These are phyloP conservation scores for Dalbergia cultrata DNA, from an alignment of 306 rosid genomes.

Conservation along the genomic window DNA sequence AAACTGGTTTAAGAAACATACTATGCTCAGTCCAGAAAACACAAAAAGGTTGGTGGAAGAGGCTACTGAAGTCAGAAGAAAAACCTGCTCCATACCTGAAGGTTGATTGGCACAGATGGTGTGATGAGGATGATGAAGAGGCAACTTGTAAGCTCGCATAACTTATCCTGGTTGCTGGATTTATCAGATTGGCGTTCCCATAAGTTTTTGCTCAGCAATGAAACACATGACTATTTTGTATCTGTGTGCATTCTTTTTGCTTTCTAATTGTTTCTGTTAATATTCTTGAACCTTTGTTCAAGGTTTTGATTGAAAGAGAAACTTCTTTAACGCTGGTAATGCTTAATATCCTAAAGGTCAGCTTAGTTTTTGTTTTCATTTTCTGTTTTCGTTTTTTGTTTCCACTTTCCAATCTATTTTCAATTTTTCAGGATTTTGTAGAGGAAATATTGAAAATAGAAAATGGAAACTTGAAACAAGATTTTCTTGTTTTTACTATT, in stretches of 20 bases:
- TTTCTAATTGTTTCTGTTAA: not conserved
- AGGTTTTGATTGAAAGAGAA: conserved; percentile 3
- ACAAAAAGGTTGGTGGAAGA: conserved; percentile 85
- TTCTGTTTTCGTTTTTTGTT: no score
- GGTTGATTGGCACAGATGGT: conserved; percentile 93
- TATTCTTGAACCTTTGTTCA: not conserved
- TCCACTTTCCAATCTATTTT: no score
- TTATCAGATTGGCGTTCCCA: conserved; percentile 37
- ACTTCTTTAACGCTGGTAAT: not conserved
- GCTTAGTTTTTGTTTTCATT: no score
- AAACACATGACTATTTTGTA: not conserved
- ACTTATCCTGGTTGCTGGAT: conserved; percentile 17
- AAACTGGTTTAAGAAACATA: conserved; percentile 78
- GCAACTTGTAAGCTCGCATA: conserved; percentile 58
- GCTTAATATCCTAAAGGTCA: not conserved
- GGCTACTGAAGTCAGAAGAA: conserved; percentile 79
- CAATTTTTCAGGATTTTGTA: no score
- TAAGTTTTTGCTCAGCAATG: not conserved
- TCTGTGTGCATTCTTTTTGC: conserved; percentile 12
- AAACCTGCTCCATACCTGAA: conserved; percentile 89
- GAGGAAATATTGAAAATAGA: no score
- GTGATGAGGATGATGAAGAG: conserved; percentile 84
- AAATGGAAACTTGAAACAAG: no score
- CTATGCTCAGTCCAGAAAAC: conserved; percentile 79
- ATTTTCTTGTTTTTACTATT: no score